Percentiles rank a stretch among this genome's conserved stretches.
Conservation (phyloP, 2,329 filamentous ascomycete genomes). For the Epichloe festucae region DNA sequence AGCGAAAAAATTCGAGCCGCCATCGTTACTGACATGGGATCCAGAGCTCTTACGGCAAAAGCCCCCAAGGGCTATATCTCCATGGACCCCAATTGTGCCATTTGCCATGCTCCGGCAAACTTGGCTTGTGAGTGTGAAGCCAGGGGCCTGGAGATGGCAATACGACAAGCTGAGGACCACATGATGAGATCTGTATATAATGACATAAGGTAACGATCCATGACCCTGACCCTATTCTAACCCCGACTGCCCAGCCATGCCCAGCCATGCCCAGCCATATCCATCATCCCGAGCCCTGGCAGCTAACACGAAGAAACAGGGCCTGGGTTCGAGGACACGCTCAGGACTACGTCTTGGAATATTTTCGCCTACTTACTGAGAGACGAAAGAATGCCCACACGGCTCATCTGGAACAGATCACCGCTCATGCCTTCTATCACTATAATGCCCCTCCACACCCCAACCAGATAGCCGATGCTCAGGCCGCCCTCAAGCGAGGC, state of each 20-base stretch:
- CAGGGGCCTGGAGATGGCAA: conserved; percentile 48
- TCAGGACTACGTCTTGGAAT: conserved; percentile 54
- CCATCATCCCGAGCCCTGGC: not conserved
- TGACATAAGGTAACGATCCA: conserved; percentile 43
- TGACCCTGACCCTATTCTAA: not conserved
- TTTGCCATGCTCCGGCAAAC: conserved; percentile 47
- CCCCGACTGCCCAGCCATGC: too few species aligned
- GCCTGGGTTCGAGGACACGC: conserved; percentile 52
- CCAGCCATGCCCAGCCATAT: too few species aligned
- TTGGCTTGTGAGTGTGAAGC: conserved; percentile 53
- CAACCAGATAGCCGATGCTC: conserved; percentile 49
- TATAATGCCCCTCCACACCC: conserved; percentile 46
- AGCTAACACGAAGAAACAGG: conserved; percentile 23
- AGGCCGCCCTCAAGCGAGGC: conserved; percentile 54
- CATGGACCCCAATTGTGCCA: conserved; percentile 59
- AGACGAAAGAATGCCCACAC: conserved; percentile 46
- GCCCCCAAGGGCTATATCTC: conserved; percentile 38
- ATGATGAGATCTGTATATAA: conserved; percentile 51
- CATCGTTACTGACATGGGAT: conserved; percentile 35
- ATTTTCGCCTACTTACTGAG: conserved; percentile 49
- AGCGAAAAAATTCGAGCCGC: not conserved
- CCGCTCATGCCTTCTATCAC: conserved; percentile 41
- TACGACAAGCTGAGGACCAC: conserved; percentile 48
- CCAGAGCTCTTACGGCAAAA: conserved; percentile 27
- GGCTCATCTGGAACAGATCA: conserved; percentile 42